Evolutionary conservation across 2,329 filamentous ascomycete species (phyloP).

Genomic region (Paracoccidioides lutzii): DNA sequence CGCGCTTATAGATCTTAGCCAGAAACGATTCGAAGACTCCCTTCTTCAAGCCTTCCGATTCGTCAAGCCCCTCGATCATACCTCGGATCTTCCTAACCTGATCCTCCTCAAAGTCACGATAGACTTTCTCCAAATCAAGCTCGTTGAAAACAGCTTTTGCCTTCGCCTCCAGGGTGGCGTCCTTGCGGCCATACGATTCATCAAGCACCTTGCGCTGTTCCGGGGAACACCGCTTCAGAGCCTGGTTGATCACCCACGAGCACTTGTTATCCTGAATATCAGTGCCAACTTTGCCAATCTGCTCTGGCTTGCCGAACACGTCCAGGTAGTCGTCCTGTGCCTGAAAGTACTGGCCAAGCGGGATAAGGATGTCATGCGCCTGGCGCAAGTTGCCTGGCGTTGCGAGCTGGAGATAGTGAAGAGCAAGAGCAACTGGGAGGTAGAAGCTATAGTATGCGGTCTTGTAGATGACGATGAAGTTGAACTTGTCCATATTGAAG

Average conservation of each 20-base stretch:
- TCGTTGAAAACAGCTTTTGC: conserved; percentile 86
- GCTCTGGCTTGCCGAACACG: conserved; percentile 83
- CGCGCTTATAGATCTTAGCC: conserved; percentile 95
- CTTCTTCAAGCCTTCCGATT: conserved; percentile 80
- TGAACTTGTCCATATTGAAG: conserved; percentile 91
- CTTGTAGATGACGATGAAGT: conserved; percentile 99
- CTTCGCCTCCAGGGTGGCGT: conserved; percentile 65
- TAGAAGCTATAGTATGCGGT: conserved; percentile 99
- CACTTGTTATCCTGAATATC: conserved; percentile 99
- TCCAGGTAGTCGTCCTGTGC: conserved; percentile 98
- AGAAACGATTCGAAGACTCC: conserved; percentile 80
- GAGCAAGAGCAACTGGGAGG: conserved; percentile 81
- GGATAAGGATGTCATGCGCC: conserved; percentile 83
- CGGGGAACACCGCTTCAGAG: conserved; percentile 62
- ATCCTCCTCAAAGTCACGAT: conserved; percentile 82
- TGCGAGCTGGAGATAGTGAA: conserved; percentile 73
- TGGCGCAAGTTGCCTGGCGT: conserved; percentile 80
- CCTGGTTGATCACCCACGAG: conserved; percentile 95
- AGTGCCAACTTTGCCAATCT: conserved; percentile 96
- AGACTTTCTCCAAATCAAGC: conserved; percentile 68
- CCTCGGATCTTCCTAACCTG: conserved; percentile 62
- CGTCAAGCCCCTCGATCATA: conserved; percentile 69
- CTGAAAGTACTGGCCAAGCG: conserved; percentile 98
- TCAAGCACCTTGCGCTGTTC: conserved; percentile 83
- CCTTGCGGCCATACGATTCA: conserved; percentile 87